Evolutionary conservation across 1,284 basidiomycete genomes (phyloP), one percentile per base, ranked within the genome.

Genomic region (Hypsizygus ulmarius): DNA sequence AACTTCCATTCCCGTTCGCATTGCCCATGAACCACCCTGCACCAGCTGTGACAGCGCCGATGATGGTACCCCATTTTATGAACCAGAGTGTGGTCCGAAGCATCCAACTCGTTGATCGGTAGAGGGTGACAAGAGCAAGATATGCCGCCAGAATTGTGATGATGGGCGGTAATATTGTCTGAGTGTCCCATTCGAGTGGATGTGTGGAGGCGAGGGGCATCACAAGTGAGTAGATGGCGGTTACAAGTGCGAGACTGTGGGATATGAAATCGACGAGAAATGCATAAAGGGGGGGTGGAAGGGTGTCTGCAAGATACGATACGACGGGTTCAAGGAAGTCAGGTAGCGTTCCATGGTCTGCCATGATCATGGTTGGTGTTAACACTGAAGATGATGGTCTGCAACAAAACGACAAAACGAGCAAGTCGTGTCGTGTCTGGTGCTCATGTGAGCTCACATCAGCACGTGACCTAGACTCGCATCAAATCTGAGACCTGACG

Each of bases 61-160:
- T 54, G 45, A 91, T 68, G 3, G 71, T 66, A 16, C 82, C 84
- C 87, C 87, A 90, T 64, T 91, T 91, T 56, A 84, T 61, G 59
- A 88, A 75, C 71, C 78, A 87, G 56, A 89, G 63, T 11, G 66
- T 69, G 28, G 78, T 80, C 50, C 84, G 76, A 54, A 90, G 64
- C 59, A 86, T 74, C 82, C 84, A 90, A 15, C 74, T 76, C 11
- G 87, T 82, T 3, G 89, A 88, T 47, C 85, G 81, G 66, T 89
- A 87, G 48, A 88, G 64, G 59, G 81, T 87, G 47, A 81, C 53
- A 15, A 90, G 72, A 2, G 85, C 85, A 54, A 89, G 72, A 64
- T 90, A 91, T 8, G 84, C 83, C 3, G 77, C 75, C 43, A 90
- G 65, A 25, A 90, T 61, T 45, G 77, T 84, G 59, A 91, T 79